phyloP scores from a whole-genome alignment of 2,329 filamentous ascomycete genomes.

The Neonectria magnoliae region DNA sequence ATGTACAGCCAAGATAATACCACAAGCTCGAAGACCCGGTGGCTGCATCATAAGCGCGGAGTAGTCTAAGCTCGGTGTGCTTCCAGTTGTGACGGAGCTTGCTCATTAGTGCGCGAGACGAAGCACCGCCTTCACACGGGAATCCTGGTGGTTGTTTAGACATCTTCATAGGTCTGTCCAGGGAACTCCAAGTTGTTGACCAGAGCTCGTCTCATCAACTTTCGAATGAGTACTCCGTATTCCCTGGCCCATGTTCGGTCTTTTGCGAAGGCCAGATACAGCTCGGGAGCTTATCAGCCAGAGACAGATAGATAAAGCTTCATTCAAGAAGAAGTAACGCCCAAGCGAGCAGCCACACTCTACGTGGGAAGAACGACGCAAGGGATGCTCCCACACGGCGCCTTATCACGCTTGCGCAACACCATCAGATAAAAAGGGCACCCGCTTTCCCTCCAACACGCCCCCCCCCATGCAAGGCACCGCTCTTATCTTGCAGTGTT shows the following conservation, averaged over 20 bases:
- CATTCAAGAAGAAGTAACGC: neutral
- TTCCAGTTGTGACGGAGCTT: neutral
- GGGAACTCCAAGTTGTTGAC: neutral
- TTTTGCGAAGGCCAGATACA: neutral
- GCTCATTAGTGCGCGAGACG: neutral
- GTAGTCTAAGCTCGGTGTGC: neutral
- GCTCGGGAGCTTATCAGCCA: neutral
- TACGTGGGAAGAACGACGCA: neutral
- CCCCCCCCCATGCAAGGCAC: slow-evolving; percentile 21
- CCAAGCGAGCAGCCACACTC: neutral
- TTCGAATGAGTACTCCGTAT: neutral
- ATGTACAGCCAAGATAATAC: neutral
- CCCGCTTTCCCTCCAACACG: neutral
- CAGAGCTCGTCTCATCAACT: neutral
- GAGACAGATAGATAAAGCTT: neutral
- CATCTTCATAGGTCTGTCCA: neutral
- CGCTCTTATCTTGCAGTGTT: slow-evolving; percentile 19
- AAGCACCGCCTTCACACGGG: neutral
- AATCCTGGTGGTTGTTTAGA: neutral
- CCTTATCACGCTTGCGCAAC: neutral
- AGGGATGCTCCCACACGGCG: neutral
- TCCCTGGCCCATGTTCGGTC: neutral
- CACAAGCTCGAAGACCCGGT: neutral
- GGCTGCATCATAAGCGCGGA: neutral
- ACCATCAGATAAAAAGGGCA: neutral